Base-by-base conservation (phyloP, 2,329 filamentous ascomycete genomes). In the Talaromyces pinophilus region DNA sequence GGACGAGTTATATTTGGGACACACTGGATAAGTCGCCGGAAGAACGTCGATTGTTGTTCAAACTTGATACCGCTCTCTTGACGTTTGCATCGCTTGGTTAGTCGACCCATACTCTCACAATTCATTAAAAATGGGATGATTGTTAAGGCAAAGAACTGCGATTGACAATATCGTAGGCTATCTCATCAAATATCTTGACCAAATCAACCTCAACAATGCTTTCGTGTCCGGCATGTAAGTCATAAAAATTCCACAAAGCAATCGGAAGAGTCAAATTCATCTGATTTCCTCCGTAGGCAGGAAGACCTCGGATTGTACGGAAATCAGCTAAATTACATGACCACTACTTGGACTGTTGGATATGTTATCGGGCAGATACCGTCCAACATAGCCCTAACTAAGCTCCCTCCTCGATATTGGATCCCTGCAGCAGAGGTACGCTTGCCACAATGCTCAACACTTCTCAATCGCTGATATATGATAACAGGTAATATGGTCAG, bases 341-440 rank as follows among this genome's bases (percentile, higher is more conserved):
- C 86, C 61, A 83, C 85, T 0, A 82, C 81, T 33, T 89, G 86
- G 80, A 88, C 85, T 0, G 81, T 86, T 0, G 87, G 87, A 8
- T 89, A 89, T 69, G 83, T 86, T 0, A 78, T 89, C 59, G 82
- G 82, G 2, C 77, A 84, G 64, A 79, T 85, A 13, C 83, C 83
- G 0, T 82, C 78, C 55, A 85, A 86, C 66, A 77, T 86, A 10
- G 75, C 85, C 6, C 74, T 86, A 5, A 86, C 83, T 1, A 78
- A 80, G 10, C 71, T 85, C 15, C 78, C 79, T 8, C 82, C 83
- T 2, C 76, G 78, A 15, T 78, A 80, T 61, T 84, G 82, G 81
- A 81, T 85, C 60, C 83, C 82, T 0, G 72, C 77, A 1, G 79
- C 80, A 70, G 83, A 85, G 71, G 77, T 74, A 74, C 77, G 48